phyloP scores from a whole-genome alignment of 768 basidiomycete genomes.

The Tephrocybe sp. region DNA sequence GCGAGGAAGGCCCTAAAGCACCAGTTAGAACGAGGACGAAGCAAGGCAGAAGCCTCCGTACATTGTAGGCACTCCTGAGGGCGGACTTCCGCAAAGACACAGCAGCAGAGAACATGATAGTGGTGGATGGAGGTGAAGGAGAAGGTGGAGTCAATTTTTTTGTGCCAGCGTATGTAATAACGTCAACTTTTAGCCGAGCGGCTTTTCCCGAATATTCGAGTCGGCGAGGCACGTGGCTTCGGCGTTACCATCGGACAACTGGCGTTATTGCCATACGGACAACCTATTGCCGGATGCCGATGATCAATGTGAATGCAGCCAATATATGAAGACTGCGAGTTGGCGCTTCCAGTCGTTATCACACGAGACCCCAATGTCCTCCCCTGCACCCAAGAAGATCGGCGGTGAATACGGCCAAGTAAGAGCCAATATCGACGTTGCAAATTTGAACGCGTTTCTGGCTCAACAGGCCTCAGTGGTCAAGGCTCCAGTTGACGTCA shows the following conservation, averaged over 20 bases:
- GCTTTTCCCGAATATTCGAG: slow-evolving; percentile 40
- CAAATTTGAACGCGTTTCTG: slow-evolving; percentile 68
- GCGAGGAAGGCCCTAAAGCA: slow-evolving; percentile 60
- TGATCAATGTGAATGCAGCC: background rate
- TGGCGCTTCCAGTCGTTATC: slow-evolving; percentile 2
- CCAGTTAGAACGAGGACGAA: slow-evolving; percentile 6
- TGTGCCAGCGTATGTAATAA: slow-evolving; percentile 35
- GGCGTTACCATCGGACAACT: background rate
- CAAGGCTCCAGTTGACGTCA: slow-evolving; percentile 66
- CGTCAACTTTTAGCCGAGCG: slow-evolving; percentile 31
- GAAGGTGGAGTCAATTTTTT: slow-evolving; percentile 46
- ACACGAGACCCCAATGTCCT: slow-evolving; percentile 21
- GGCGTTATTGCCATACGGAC: background rate
- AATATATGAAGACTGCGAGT: background rate
- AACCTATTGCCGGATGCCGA: slow-evolving; percentile 8
- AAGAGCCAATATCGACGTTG: slow-evolving; percentile 67
- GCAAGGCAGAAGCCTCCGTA: slow-evolving; percentile 33
- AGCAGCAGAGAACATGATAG: slow-evolving; percentile 73
- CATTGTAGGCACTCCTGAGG: slow-evolving; percentile 59
- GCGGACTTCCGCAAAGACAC: slow-evolving; percentile 62
- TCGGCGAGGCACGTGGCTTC: background rate
- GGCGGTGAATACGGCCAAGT: slow-evolving; percentile 79
- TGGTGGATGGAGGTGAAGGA: slow-evolving; percentile 50
- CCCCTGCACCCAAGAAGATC: slow-evolving; percentile 39
- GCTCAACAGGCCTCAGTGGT: slow-evolving; percentile 52